Percentiles rank a stretch among this genome's conserved stretches.
phyloP scores from a whole-genome alignment of 495 filamentous ascomycete species.

The Neurospora cerealis region DNA sequence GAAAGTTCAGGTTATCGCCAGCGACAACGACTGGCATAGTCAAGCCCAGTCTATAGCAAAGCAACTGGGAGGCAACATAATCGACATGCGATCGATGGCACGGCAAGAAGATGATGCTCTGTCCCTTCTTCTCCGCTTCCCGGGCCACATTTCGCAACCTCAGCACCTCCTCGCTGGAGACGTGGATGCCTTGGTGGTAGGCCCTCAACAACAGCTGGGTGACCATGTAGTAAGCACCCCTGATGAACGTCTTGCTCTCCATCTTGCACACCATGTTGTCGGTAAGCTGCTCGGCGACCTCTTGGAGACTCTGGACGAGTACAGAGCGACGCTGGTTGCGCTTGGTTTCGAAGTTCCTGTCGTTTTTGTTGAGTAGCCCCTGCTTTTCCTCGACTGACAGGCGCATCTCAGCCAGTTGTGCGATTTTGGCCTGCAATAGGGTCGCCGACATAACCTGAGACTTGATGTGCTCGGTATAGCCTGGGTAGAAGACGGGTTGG shows the following conservation, averaged over 20 bases:
- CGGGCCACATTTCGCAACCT: constrained; percentile 71
- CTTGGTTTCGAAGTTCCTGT: constrained; percentile 45
- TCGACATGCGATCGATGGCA: constrained; percentile 93
- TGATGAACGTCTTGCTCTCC: constrained; percentile 88
- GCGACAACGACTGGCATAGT: constrained; percentile 88
- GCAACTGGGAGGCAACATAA: constrained; percentile 85
- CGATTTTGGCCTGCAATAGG: constrained; percentile 62
- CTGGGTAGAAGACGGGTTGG: constrained; percentile 85
- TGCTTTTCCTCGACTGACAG: constrained; percentile 65
- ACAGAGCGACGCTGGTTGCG: constrained; percentile 53
- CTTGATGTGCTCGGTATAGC: constrained; percentile 88
- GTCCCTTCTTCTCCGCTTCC: constrained; percentile 72
- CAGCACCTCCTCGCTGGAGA: constrained; percentile 86
- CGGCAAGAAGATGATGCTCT: constrained; percentile 91
- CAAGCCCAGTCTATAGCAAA: constrained; percentile 88
- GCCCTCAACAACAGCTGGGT: constrained; percentile 85
- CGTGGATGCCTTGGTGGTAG: constrained; percentile 97
- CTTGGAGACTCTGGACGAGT: constrained; percentile 42
- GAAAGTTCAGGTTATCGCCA: constrained; percentile 93
- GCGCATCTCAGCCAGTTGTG: constrained; percentile 63
- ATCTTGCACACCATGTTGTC: constrained; percentile 99
- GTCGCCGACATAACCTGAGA: constrained; percentile 59
- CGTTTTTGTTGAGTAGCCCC: constrained; percentile 51
- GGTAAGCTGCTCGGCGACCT: constrained; percentile 75
- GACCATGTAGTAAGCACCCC: constrained; percentile 79